phyloP scores from a whole-genome alignment of 163 green algal genomes.

The Coccomyxa subellipsoidea region DNA sequence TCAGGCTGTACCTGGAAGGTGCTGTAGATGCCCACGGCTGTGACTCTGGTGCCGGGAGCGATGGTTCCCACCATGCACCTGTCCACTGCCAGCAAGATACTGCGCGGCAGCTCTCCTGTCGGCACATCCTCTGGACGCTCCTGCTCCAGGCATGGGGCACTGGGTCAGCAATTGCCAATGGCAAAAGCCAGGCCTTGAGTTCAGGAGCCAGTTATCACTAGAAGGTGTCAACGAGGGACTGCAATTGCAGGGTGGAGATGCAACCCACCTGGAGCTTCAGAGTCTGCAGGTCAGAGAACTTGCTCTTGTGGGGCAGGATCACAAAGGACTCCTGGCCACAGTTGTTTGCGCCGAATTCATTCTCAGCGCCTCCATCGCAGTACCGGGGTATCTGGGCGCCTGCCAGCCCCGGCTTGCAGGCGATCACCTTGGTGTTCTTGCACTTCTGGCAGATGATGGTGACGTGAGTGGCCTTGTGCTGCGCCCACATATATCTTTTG shows the following conservation, averaged over 20 bases:
- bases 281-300: slow-evolving; percentile 96
- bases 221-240: no score
- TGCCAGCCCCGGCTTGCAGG: slow-evolving; percentile 79
- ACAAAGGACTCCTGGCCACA: slow-evolving; percentile 83
- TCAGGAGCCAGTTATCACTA: no score
- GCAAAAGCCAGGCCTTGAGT: no score
- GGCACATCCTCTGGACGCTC: slow-evolving; percentile 95
- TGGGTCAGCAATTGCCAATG: no score
- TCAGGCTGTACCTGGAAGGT: slow-evolving; percentile 85
- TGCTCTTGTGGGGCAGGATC: slow-evolving; percentile 69
- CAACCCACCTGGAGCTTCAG: slow-evolving; percentile 93
- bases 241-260: background rate
- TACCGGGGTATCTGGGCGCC: slow-evolving; percentile 76
- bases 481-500: background rate
- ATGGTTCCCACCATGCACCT: slow-evolving; percentile 75
- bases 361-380: slow-evolving; percentile 53
- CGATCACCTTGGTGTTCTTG: slow-evolving; percentile 59
- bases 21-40: slow-evolving; percentile 88
- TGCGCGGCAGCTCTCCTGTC: slow-evolving; percentile 91
- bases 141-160: slow-evolving; percentile 48
- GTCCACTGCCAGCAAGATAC: slow-evolving; percentile 84
- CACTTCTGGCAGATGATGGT: slow-evolving; percentile 86
- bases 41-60: slow-evolving; percentile 90
- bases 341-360: slow-evolving; percentile 2
- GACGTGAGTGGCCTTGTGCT: slow-evolving; percentile 86